phyloP scores from a whole-genome alignment of 2,329 filamentous ascomycete genomes.

The Ploettnerulaceae sp. region DNA sequence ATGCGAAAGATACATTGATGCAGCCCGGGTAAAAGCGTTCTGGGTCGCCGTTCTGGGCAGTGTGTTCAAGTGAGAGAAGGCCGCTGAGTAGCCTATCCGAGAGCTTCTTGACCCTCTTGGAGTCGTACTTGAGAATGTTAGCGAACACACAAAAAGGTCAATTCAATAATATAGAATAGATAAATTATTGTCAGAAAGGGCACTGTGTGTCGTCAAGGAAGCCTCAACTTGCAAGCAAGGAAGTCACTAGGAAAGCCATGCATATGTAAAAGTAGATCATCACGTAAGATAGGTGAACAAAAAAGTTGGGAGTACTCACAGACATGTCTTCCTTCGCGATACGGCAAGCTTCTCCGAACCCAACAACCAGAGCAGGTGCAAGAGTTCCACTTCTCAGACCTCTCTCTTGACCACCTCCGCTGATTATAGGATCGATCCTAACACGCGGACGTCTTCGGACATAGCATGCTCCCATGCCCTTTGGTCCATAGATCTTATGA shows the following conservation, averaged over 20 bases:
- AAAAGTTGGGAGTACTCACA: conserved; percentile 52
- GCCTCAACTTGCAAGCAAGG: conserved; percentile 35
- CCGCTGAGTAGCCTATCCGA: conserved; percentile 81
- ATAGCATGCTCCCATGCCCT: conserved; percentile 94
- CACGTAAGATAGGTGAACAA: conserved; percentile 41
- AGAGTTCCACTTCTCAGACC: conserved; percentile 91
- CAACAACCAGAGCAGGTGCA: conserved; percentile 81
- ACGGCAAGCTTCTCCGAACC: conserved; percentile 92
- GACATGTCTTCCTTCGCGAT: conserved; percentile 85
- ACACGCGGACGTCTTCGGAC: conserved; percentile 89
- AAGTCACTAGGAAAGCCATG: conserved; percentile 82
- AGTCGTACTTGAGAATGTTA: conserved; percentile 68
- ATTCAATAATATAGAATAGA: conserved; percentile 25
- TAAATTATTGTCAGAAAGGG: conserved; percentile 27
- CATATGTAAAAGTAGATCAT: conserved; percentile 81
- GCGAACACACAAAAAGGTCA: conserved; percentile 7
- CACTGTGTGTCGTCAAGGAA: conserved; percentile 34
- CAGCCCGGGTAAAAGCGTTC: conserved; percentile 88
- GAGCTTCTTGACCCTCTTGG: conserved; percentile 73
- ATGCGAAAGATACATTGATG: conserved; percentile 97
- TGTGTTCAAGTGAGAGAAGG: conserved; percentile 86
- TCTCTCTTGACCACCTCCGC: conserved; percentile 91
- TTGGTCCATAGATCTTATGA: conserved; percentile 98
- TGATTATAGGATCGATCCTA: conserved; percentile 92
- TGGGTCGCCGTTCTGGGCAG: conserved; percentile 80